Base-by-base conservation (phyloP, 2,329 filamentous ascomycete genomes). In the Diaporthe vaccinii region DNA sequence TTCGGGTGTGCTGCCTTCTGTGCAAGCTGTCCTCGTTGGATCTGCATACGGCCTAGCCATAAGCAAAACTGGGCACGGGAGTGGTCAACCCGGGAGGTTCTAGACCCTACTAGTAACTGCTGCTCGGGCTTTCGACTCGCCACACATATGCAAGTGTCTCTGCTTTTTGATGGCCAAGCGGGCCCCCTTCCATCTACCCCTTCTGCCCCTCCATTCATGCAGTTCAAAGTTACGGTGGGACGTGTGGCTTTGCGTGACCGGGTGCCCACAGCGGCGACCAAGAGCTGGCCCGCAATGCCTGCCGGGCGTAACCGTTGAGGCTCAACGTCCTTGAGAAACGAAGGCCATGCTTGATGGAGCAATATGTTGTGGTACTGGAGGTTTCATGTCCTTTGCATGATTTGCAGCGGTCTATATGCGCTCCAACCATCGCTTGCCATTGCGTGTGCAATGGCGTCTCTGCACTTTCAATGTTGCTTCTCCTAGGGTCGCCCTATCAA, bases 101-200 rank as follows among this genome's bases (percentile, higher is more conserved):
- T 55, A 69, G 49, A 25, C 65, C 65, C 65, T 25, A 39, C 65
- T 68, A 53, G 31, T 46, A 55, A 20, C 39, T 15, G 65, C 34
- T 69, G 46, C 55, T 69, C 65, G 22, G 46, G 22, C 20, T 20
- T 22, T 39, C n/a, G 46, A 39, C 7, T 68, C 28, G 65, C 46
- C 65, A 68, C 49, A 55, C 49, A 36, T 22, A 68, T 68, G 65
- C 65, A 69, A 31, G 15, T 68, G 65, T 69, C 34, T 69, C 65
- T 69, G 65, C 65, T 69, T 69, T 69, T 36, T 55, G 51, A 55
- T n/a, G 15, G 65, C 46, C 65, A 55, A 22, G n/a, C 3, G 3
- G 34, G 10, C 49, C 22, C 62, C 65, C 46, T 69, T 41, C 46
- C 39, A 44, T 34, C n/a, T 10, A 4, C 31, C 36, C 36, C 20